phyloP scores from a whole-genome alignment of 108 stramenopile species.

The Mayamaea pseudoterrestris region DNA sequence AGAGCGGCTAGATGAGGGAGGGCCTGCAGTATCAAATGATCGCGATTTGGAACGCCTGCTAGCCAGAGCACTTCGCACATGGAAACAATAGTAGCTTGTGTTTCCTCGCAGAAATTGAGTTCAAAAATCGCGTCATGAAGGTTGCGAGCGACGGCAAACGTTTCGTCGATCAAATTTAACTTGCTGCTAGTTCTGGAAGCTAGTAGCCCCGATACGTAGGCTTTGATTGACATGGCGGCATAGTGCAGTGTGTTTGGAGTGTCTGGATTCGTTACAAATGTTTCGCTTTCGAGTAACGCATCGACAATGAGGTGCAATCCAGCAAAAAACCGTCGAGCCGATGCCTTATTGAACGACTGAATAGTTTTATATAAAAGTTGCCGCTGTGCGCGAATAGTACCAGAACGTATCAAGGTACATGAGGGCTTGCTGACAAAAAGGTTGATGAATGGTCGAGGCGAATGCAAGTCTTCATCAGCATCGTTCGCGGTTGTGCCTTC shows the following conservation, averaged over 20 bases:
- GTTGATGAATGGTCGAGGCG: too few relatives aligned
- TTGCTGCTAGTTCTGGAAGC: constrained; percentile 15
- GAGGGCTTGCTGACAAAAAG: too few relatives aligned
- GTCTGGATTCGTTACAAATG: background rate
- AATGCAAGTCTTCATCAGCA: background rate
- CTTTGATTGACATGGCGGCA: background rate
- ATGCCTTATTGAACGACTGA: constrained; percentile 17
- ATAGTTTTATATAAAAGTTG: too few relatives aligned
- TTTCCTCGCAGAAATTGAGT: constrained; percentile 37
- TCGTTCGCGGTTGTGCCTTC: background rate
- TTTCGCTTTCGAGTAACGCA: constrained; percentile 10
- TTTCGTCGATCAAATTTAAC: constrained; percentile 33
- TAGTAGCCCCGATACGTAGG: background rate
- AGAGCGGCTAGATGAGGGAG: constrained; percentile 56
- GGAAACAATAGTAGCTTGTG: constrained; percentile 42
- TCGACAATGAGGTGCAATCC: constrained; percentile 16
- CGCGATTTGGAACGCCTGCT: constrained; percentile 46
- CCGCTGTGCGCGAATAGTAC: too few relatives aligned
- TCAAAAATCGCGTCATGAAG: constrained; percentile 60
- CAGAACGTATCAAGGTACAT: too few relatives aligned
- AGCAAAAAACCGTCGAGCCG: constrained; percentile 30
- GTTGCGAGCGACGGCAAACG: constrained; percentile 36
- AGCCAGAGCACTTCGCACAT: constrained; percentile 88
- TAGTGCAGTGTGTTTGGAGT: background rate
- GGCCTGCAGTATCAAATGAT: constrained; percentile 60